phyloP scores from a whole-genome alignment of 768 basidiomycete species.

The Pulveroboletus sp. region DNA sequence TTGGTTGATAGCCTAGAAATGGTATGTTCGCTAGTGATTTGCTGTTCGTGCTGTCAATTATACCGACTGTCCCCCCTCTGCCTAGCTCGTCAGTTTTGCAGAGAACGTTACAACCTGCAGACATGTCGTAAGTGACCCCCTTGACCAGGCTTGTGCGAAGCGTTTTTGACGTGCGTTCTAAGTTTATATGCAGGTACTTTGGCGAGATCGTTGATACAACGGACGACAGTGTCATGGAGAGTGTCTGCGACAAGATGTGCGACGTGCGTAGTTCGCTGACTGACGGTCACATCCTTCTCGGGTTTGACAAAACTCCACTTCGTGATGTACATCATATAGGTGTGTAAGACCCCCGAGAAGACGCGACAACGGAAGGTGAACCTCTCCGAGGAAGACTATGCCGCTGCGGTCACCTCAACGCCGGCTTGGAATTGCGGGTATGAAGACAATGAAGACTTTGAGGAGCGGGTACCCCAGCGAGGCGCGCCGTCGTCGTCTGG shows the following conservation, averaged over 20 bases:
- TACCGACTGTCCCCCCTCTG: not conserved
- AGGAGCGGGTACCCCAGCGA: not conserved
- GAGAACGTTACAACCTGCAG: slow-evolving; percentile 60
- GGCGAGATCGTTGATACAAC: slow-evolving; percentile 58
- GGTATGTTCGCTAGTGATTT: slow-evolving; percentile 34
- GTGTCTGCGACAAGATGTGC: slow-evolving; percentile 73
- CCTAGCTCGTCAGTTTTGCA: slow-evolving; percentile 47
- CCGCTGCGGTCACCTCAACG: slow-evolving; percentile 21
- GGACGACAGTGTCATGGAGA: slow-evolving; percentile 40
- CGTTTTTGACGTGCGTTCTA: not conserved
- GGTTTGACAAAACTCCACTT: not conserved
- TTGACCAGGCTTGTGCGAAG: not conserved
- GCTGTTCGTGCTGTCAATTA: slow-evolving; percentile 17
- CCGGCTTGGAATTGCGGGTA: slow-evolving; percentile 21
- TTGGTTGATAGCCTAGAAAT: slow-evolving; percentile 58
- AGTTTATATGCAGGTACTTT: slow-evolving; percentile 79
- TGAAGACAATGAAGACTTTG: slow-evolving; percentile 25
- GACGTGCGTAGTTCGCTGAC: slow-evolving; percentile 48
- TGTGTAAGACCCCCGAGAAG: slow-evolving; percentile 77
- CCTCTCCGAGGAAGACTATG: slow-evolving; percentile 41
- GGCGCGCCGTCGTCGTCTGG: not conserved
- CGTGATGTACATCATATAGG: slow-evolving; percentile 34
- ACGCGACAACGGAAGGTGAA: slow-evolving; percentile 43
- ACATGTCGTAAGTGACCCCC: slow-evolving; percentile 53
- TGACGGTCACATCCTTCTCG: not conserved